Base-by-base conservation (phyloP, 169 alveolate species). In the Blepharisma undulans region DNA sequence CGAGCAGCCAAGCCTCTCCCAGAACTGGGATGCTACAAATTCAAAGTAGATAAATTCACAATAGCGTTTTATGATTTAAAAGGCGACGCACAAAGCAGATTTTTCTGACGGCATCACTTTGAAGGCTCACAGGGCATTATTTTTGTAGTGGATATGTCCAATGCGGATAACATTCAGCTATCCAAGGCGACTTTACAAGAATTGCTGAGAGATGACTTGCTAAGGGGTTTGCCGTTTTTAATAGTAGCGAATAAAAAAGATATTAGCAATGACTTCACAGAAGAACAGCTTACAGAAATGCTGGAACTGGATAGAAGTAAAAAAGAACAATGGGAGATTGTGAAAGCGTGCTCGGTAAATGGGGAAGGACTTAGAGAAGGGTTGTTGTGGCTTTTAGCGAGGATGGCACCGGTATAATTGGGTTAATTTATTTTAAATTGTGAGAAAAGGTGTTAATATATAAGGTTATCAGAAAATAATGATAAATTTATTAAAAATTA, bases 1-100 rank as follows among this genome's bases (percentile, higher is more conserved):
- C 27, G 89, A 0, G 89, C 89, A 21, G 89, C 89, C 12, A 82
- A 82, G 76, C 89, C 89, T 60, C 48, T 82, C 22, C 89, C 89
- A 25, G 89, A 82, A 36, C 33, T 82, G 2, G 89, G 89, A 10
- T 82, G 89, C 34, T 82, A 82, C 76, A 82, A 82, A 74, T 48
- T 82, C 77, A 82, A 82, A 82, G 89, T 82, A 18, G 72, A 22
- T 22, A 82, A 82, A 36, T 30, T 36, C 72, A 82, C 89, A 60
- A 22, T 82, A 2, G 74, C 89, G 60, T 60, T 82, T 82, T 82
- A 82, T 60, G 89, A 82, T 33, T 30, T 82, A 5, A 82, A 82
- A 82, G 89, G 89, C 30, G 89, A 82, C 21, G 77, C 27, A 22
- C 89, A 82, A 60, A 48, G 78, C 77, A 82, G 34, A 33, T 82